phyloP scores from a whole-genome alignment of 148 eudicot species.

The Silene uniflora region DNA sequence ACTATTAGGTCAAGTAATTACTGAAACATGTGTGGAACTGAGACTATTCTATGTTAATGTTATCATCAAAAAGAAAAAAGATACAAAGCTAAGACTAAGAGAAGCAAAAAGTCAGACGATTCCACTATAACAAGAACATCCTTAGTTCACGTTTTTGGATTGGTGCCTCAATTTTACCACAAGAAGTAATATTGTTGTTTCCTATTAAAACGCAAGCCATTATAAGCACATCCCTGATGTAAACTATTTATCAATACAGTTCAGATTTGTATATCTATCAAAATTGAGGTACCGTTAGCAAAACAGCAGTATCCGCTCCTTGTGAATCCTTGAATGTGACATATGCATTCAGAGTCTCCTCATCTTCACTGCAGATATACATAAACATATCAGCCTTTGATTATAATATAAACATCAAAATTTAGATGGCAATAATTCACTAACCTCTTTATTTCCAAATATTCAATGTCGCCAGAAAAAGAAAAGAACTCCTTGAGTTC shows the following conservation, averaged over 20 bases:
- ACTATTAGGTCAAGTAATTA: neutral
- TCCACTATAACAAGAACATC: neutral
- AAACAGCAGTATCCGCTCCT: constrained; percentile 91
- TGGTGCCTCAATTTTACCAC: too few species aligned
- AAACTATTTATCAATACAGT: neutral
- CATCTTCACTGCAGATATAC: constrained; percentile 53
- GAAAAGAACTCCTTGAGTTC: constrained; percentile 89
- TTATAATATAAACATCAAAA: constrained; percentile 14
- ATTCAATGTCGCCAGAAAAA: constrained; percentile 81
- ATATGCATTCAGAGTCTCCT: constrained; percentile 62
- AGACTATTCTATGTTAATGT: neutral
- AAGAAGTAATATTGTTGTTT: neutral
- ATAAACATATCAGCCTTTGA: constrained; percentile 8
- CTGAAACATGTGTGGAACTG: neutral
- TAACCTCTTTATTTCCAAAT: constrained; percentile 78
- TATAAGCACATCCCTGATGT: neutral
- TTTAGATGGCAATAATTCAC: neutral
- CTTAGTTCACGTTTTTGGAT: neutral
- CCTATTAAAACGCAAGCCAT: neutral
- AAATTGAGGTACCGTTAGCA: constrained; percentile 60
- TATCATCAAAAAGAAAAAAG: neutral
- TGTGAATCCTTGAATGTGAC: constrained; percentile 87
- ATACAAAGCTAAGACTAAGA: neutral
- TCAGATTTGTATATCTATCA: neutral
- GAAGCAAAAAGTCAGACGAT: neutral